Conservation (phyloP, 176 grass and related monocot species). For the Poa pratensis region DNA sequence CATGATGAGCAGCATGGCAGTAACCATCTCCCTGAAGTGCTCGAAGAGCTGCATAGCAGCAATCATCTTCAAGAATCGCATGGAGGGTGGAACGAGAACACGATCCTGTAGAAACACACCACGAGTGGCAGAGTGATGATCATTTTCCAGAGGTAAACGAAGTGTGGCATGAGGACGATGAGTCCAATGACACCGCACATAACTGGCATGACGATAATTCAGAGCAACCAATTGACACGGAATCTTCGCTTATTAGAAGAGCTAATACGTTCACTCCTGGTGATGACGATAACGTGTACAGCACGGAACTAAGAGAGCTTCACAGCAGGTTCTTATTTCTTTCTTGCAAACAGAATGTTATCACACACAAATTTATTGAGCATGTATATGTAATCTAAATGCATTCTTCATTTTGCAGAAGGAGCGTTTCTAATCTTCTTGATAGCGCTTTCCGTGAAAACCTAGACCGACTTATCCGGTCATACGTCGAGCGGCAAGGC, state of each 20-base stretch:
- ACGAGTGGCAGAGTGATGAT: constrained; percentile 67
- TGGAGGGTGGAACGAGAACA: constrained; percentile 57
- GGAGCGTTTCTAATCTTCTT: constrained; percentile 97
- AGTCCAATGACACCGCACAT: constrained; percentile 62
- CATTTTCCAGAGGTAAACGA: constrained; percentile 62
- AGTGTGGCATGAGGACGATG: constrained; percentile 66
- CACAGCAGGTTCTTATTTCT: constrained; percentile 68
- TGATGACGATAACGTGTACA: constrained; percentile 83
- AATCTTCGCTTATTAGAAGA: constrained; percentile 63
- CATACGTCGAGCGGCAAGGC: constrained; percentile 82
- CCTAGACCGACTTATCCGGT: constrained; percentile 83
- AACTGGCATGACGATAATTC: constrained; percentile 69
- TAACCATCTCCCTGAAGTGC: constrained; percentile 46
- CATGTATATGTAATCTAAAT: constrained; percentile 15
- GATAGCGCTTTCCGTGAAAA: constrained; percentile 91
- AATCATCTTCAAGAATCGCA: constrained; percentile 52
- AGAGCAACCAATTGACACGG: constrained; percentile 55
- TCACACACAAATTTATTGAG: constrained; percentile 16
- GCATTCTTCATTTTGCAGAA: constrained; percentile 57
- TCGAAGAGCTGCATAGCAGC: constrained; percentile 57
- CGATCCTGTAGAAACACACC: constrained; percentile 43
- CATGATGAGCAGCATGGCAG: constrained; percentile 54
- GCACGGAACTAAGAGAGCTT: constrained; percentile 85
- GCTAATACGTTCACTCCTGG: constrained; percentile 71
- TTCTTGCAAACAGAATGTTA: constrained; percentile 27